A percentile compares a stretch with the other conserved stretches of the same genome.
phyloP scores from a whole-genome alignment of 2,329 filamentous ascomycete genomes.

The Amauroascus verrucosus region DNA sequence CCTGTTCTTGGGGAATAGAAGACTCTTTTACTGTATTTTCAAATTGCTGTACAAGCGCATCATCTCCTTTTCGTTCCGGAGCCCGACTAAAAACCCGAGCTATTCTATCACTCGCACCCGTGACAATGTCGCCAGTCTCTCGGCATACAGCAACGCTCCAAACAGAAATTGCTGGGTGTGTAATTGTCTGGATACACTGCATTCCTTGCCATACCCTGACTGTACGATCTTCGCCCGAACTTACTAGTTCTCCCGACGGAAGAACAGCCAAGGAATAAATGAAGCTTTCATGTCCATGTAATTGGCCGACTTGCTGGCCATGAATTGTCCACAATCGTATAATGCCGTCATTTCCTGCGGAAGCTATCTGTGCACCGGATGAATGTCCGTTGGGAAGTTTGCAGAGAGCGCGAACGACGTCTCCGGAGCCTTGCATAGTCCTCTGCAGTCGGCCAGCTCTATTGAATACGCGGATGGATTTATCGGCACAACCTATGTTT shows the following conservation, averaged over 20 bases:
- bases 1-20: constrained; percentile 75
- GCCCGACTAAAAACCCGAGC: constrained; percentile 74
- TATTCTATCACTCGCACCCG: constrained; percentile 78
- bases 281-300: constrained; percentile 86
- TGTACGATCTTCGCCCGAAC: constrained; percentile 88
- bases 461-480: constrained; percentile 75
- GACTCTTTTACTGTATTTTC: constrained; percentile 73
- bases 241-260: constrained; percentile 78
- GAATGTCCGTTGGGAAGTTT: constrained; percentile 64
- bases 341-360: constrained; percentile 83
- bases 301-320: constrained; percentile 63
- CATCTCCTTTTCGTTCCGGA: constrained; percentile 57
- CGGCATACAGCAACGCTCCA: constrained; percentile 80
- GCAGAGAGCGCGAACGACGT: constrained; percentile 82
- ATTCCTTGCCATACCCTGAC: constrained; percentile 75
- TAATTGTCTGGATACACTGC: constrained; percentile 87
- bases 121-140: constrained; percentile 84
- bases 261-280: constrained; percentile 75
- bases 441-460: constrained; percentile 52
- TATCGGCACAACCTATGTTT: constrained; percentile 65
- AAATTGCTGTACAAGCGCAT: constrained; percentile 60
- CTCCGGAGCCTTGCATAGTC: constrained; percentile 59
- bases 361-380: constrained; percentile 84
- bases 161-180: constrained; percentile 90
- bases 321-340: constrained; percentile 79